phyloP scores from a whole-genome alignment of 108 stramenopile species.

The Cyclotella baltica region DNA sequence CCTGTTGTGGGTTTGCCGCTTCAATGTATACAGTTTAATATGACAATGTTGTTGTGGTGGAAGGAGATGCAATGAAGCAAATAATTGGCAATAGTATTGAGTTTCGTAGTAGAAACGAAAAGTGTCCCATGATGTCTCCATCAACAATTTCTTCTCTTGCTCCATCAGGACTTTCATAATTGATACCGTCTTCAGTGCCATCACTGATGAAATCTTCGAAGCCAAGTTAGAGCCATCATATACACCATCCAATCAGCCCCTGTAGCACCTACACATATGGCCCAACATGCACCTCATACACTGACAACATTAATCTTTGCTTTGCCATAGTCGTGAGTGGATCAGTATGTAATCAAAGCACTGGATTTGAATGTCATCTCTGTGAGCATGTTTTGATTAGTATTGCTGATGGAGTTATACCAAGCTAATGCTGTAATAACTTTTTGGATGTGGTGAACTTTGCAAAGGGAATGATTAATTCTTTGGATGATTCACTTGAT shows the following conservation, averaged over 20 bases:
- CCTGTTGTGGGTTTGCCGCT: conserved; percentile 43
- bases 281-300: conserved; percentile 28
- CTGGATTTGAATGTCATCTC: conserved; percentile 29
- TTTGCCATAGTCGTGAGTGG: conserved; percentile 50
- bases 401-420: conserved; percentile 5
- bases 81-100: too few relatives aligned
- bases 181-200: not conserved
- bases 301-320: conserved; percentile 44
- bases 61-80: not conserved
- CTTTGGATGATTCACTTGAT: conserved; percentile 20
- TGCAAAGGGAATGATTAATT: conserved; percentile 28
- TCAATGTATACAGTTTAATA: conserved; percentile 15
- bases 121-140: conserved; percentile 13
- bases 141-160: not conserved
- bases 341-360: conserved; percentile 29
- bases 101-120: conserved; percentile 10
- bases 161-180: not conserved
- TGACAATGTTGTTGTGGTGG: conserved; percentile 10
- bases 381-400: conserved; percentile 49
- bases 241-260: conserved; percentile 12
- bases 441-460: conserved; percentile 35
- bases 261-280: not conserved
- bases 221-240: not conserved
- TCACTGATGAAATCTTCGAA: too few relatives aligned
- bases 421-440: conserved; percentile 37